These are phyloP conservation scores for Leccinum solheimii DNA, from an alignment of 1,284 basidiomycete species.

Conservation along the genomic window DNA sequence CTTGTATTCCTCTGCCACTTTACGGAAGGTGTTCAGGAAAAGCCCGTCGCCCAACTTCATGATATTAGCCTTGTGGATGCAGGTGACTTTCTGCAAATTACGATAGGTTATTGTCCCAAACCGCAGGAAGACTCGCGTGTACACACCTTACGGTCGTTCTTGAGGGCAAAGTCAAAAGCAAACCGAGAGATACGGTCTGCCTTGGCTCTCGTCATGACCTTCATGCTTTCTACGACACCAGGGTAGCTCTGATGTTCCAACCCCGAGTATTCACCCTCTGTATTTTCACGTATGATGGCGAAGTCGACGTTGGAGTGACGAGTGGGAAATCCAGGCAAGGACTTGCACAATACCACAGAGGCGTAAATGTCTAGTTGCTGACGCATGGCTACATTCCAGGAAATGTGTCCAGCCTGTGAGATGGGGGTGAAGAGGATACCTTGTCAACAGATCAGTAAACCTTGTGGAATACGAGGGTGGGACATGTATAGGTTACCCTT, in stretches of 20 bases:
- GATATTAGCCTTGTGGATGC: conserved; percentile 99
- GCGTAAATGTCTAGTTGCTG: conserved; percentile 99
- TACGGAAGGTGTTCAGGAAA: conserved; percentile 98
- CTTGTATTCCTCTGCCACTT: conserved; percentile 95
- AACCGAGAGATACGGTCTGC: conserved; percentile 97
- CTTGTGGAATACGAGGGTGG: not conserved
- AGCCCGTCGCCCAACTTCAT: conserved; percentile 99
- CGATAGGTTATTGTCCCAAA: conserved; percentile 12
- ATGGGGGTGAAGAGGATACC: conserved; percentile 99
- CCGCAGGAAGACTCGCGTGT: not conserved
- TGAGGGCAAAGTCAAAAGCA: conserved; percentile 98
- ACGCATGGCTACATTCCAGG: conserved; percentile 99
- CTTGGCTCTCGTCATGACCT: conserved; percentile 95
- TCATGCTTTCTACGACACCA: conserved; percentile 98
- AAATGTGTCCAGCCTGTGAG: conserved; percentile 94
- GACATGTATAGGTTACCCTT: conserved; percentile 65
- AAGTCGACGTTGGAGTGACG: conserved; percentile 98
- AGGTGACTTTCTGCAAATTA: conserved; percentile 87
- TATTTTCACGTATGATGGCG: conserved; percentile 99
- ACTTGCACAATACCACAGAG: conserved; percentile 97
- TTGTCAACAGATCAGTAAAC: conserved; percentile 34
- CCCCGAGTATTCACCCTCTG: conserved; percentile 99
- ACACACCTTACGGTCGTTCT: conserved; percentile 93
- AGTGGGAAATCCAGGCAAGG: conserved; percentile 95
- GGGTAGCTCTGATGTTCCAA: conserved; percentile 98